Conservation (phyloP, 106 monocot species). For the Acanthochlamys bracteata region DNA sequence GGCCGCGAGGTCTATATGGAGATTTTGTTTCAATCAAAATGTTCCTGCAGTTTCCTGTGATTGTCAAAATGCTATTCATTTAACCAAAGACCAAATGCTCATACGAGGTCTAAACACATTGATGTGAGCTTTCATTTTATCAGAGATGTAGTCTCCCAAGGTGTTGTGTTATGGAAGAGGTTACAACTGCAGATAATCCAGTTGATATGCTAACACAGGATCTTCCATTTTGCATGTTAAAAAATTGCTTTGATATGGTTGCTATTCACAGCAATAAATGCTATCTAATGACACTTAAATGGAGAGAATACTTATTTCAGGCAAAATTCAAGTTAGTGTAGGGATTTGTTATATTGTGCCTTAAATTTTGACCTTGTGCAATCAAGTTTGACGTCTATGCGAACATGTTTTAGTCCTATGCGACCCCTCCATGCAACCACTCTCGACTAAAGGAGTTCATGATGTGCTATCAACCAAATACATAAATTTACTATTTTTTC, state of each 20-base stretch:
- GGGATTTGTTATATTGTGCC: too few species aligned
- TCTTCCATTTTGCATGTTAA: neutral
- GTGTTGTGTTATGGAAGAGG: neutral
- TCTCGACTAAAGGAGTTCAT: too few species aligned
- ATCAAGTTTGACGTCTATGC: too few species aligned
- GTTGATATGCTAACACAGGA: constrained; percentile 3
- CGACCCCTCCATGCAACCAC: too few species aligned
- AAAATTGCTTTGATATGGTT: constrained; percentile 7
- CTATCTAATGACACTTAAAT: too few species aligned
- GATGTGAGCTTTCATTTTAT: constrained; percentile 3
- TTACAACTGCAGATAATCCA: neutral
- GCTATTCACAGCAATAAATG: neutral
- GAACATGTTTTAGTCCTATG: too few species aligned
- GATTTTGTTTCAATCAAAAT: neutral
- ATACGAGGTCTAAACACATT: constrained; percentile 8
- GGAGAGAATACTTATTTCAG: too few species aligned
- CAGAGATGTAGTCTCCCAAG: neutral
- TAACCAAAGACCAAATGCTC: constrained; percentile 6
- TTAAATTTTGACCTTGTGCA: too few species aligned
- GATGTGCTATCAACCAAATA: too few species aligned
- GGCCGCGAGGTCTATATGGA: constrained; percentile 2
- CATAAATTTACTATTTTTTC: too few species aligned
- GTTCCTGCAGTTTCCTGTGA: constrained; percentile 4
- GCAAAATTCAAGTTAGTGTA: too few species aligned
- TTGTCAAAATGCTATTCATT: neutral